Conservation (phyloP, 192 early-diverging fungal genomes). For the Oehlia diaphana region DNA sequence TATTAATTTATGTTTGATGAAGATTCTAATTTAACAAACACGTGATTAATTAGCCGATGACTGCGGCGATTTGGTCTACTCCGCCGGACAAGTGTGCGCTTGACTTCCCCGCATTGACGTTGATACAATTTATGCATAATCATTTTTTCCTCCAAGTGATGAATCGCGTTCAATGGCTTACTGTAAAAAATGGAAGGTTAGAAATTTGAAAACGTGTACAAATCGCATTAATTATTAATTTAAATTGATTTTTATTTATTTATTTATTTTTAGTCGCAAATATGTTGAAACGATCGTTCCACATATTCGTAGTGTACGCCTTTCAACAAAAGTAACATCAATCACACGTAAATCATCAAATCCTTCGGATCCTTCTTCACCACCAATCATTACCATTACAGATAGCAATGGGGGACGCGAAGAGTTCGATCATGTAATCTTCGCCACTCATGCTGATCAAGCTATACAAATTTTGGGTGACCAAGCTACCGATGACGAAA, state of each 20-base stretch:
- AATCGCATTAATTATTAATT: neutral
- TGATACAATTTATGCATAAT: constrained; percentile 65
- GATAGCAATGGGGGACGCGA: constrained; percentile 38
- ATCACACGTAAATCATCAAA: constrained; percentile 37
- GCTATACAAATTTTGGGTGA: constrained; percentile 55
- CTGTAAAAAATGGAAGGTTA: constrained; percentile 53
- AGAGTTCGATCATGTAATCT: constrained; percentile 57
- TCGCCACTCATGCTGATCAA: constrained; percentile 63
- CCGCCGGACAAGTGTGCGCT: constrained; percentile 56
- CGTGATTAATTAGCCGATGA: constrained; percentile 50
- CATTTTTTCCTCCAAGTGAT: constrained; percentile 57
- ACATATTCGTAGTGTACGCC: constrained; percentile 38
- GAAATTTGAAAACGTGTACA: neutral
- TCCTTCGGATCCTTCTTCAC: neutral
- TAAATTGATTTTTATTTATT: neutral
- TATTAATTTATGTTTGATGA: neutral
- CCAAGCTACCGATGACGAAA: constrained; percentile 49
- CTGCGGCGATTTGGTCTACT: constrained; percentile 65
- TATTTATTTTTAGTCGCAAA: neutral
- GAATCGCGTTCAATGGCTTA: constrained; percentile 58
- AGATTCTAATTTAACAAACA: neutral
- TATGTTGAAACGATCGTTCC: constrained; percentile 46
- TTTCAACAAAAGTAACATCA: constrained; percentile 35
- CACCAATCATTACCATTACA: constrained; percentile 30
- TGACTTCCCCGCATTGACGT: constrained; percentile 60